Conservation (phyloP, 1,139 yeast genomes). For the Geotrichum histeridarum region DNA sequence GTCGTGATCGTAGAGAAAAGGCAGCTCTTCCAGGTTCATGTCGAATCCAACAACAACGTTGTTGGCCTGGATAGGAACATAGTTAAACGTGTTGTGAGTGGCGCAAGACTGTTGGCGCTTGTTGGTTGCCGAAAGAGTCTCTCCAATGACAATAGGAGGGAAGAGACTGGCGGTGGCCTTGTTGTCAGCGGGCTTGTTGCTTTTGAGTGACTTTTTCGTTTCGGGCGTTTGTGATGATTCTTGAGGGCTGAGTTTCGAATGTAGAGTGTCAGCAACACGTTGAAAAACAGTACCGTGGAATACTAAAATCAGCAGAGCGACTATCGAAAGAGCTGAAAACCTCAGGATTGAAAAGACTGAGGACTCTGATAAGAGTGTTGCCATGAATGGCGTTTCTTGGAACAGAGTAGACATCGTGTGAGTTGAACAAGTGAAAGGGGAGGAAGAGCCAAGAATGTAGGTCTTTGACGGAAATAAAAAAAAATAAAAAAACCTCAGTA, state of each 20-base stretch:
- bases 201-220: background rate
- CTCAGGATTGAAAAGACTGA: background rate
- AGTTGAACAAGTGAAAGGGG: too few species aligned
- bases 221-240: background rate
- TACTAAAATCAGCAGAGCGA: background rate
- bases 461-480: background rate
- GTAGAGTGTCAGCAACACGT: background rate
- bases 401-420: background rate
- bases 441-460: background rate
- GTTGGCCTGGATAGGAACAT: background rate
- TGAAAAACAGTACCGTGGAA: conserved; percentile 3
- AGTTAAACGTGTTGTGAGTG: conserved; percentile 1
- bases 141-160: conserved; percentile 1
- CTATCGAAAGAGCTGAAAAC: background rate
- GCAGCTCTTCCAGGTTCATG: background rate
- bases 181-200: background rate
- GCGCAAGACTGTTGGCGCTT: conserved; percentile 1
- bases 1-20: background rate
- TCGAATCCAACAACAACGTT: conserved; percentile 1
- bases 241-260: background rate
- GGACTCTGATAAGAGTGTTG: background rate
- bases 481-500: background rate
- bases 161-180: background rate
- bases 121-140: background rate
- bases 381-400: background rate